Evolutionary conservation across 2,329 filamentous ascomycete genomes (phyloP).

Genomic region (Aschersonia sp.): DNA sequence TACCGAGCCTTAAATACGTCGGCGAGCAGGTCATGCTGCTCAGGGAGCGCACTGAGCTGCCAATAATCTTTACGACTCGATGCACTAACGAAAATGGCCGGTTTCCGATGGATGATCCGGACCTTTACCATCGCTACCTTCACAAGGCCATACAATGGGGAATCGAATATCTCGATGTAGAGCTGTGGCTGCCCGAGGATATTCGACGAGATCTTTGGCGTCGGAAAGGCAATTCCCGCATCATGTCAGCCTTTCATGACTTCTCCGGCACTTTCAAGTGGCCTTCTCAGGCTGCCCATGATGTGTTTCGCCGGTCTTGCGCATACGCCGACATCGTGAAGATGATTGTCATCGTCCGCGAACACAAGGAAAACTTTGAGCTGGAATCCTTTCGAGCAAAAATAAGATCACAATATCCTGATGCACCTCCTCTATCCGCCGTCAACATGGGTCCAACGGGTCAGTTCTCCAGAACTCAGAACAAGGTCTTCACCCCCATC

Average conservation of each 20-base stretch:
- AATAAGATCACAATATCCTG: conserved; percentile 53
- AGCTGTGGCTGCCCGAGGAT: conserved; percentile 70
- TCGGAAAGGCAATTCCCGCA: conserved; percentile 62
- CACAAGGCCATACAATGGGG: conserved; percentile 78
- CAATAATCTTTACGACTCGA: conserved; percentile 80
- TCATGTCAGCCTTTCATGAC: conserved; percentile 88
- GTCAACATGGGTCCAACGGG: conserved; percentile 83
- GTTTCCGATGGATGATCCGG: conserved; percentile 70
- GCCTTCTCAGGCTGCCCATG: conserved; percentile 59
- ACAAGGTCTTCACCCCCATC: conserved; percentile 78
- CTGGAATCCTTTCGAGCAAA: conserved; percentile 77
- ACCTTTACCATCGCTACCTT: conserved; percentile 65
- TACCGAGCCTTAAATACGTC: conserved; percentile 72
- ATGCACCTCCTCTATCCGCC: conserved; percentile 61
- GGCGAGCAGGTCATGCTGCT: conserved; percentile 77
- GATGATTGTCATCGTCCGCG: conserved; percentile 76
- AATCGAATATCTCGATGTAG: conserved; percentile 80
- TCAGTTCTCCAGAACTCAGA: conserved; percentile 69
- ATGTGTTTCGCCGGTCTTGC: conserved; percentile 56
- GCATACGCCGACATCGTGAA: conserved; percentile 77
- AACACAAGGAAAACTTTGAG: conserved; percentile 78
- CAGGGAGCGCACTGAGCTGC: conserved; percentile 69
- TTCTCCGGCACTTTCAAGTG: conserved; percentile 76
- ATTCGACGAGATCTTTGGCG: conserved; percentile 56
- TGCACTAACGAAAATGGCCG: conserved; percentile 71